phyloP scores from a whole-genome alignment of 257 asterid species.

The Salvia hispanica region DNA sequence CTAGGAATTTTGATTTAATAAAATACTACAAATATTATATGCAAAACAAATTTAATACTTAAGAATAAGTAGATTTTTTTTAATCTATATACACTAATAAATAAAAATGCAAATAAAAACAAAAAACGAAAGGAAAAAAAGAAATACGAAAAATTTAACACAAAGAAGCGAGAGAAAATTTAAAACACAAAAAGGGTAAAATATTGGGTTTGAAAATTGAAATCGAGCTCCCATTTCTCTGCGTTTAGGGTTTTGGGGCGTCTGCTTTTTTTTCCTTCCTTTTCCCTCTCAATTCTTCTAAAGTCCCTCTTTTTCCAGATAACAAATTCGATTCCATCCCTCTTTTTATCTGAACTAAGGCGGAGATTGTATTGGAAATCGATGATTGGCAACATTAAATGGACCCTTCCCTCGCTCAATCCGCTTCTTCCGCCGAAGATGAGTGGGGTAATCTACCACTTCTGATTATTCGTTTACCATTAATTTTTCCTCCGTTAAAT shows the following conservation, averaged over 20 bases:
- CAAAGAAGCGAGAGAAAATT: too few relatives aligned
- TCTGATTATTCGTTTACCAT: background rate
- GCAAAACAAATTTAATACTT: too few relatives aligned
- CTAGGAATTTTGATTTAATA: too few relatives aligned
- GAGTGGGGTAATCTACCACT: slow-evolving; percentile 46
- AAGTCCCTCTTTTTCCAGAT: slow-evolving; percentile 9
- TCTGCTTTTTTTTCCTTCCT: background rate
- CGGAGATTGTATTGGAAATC: slow-evolving; percentile 33
- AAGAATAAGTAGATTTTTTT: too few relatives aligned
- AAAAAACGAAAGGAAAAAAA: too few relatives aligned
- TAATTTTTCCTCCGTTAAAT: background rate
- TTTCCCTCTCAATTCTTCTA: background rate
- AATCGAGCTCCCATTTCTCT: background rate
- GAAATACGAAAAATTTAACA: too few relatives aligned
- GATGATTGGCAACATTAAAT: slow-evolving; percentile 58
- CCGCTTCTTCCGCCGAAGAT: slow-evolving; percentile 60
- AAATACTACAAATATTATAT: too few relatives aligned
- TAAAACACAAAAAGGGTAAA: too few relatives aligned
- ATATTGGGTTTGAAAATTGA: too few relatives aligned
- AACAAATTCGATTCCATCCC: slow-evolving; percentile 28
- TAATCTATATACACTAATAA: too few relatives aligned
- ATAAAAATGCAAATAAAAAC: too few relatives aligned
- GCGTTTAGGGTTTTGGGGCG: slow-evolving; percentile 24
- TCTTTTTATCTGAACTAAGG: slow-evolving; percentile 1
- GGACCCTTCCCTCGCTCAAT: slow-evolving; percentile 52